Conservation (phyloP, 2,329 filamentous ascomycete genomes). For the Calonectria montana region DNA sequence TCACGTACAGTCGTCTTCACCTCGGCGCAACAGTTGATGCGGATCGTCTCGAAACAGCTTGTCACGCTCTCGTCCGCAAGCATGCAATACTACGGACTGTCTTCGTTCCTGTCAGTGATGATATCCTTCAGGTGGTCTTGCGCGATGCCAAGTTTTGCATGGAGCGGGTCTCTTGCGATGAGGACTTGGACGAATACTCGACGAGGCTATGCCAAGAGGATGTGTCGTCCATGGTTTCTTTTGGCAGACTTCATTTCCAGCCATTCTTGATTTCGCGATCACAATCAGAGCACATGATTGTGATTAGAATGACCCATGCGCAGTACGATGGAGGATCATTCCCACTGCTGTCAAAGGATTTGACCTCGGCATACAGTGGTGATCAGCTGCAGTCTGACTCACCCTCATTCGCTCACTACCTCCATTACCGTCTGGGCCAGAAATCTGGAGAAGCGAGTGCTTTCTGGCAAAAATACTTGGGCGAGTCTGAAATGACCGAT, state of each 20-base stretch:
- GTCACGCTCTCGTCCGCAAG: not conserved
- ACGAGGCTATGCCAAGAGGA: not conserved
- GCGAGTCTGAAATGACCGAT: not conserved
- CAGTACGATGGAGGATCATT: constrained; percentile 32
- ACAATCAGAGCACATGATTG: constrained; percentile 27
- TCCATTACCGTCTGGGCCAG: constrained; percentile 5
- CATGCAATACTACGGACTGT: constrained; percentile 25
- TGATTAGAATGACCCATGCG: constrained; percentile 30
- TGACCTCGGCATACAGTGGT: not conserved
- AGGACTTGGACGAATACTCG: constrained; percentile 14
- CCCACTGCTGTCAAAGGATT: constrained; percentile 16
- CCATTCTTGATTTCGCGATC: constrained; percentile 14
- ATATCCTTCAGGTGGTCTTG: constrained; percentile 31
- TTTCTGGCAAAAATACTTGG: not conserved
- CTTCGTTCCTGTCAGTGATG: constrained; percentile 21
- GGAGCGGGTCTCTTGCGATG: constrained; percentile 13
- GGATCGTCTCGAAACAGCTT: not conserved
- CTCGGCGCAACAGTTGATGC: not conserved
- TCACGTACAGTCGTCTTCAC: not conserved
- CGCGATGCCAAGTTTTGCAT: constrained; percentile 10
- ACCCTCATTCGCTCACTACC: not conserved
- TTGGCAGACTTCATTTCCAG: not conserved
- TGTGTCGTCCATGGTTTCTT: constrained; percentile 10
- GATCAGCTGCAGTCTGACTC: not conserved
- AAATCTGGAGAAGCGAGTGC: not conserved